A percentile compares a stretch with the other conserved stretches of the same genome.
Evolutionary conservation across 495 filamentous ascomycete genomes (phyloP).

Genomic region (Aspergillus wentii): DNA sequence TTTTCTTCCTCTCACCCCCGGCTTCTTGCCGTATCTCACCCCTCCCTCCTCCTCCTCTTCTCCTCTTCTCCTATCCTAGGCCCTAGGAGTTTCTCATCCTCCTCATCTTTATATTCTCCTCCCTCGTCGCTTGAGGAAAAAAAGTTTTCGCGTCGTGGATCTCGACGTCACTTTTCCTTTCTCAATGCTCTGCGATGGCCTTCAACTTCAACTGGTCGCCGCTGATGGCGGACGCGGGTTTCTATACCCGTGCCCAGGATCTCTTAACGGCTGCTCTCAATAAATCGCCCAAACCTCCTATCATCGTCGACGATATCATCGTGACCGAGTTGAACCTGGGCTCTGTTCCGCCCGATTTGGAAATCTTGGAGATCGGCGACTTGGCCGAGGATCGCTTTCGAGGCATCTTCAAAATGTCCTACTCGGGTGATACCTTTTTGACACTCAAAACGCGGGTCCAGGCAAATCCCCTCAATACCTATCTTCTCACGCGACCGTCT

Average conservation of each 20-base stretch:
- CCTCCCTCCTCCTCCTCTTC: neutral
- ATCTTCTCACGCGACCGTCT: slow-evolving; percentile 80
- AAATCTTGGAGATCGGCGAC: slow-evolving; percentile 96
- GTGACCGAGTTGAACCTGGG: slow-evolving; percentile 97
- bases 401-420: slow-evolving; percentile 98
- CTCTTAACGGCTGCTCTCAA: slow-evolving; percentile 93
- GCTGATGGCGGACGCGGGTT: slow-evolving; percentile 84
- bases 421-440: slow-evolving; percentile 89
- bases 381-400: slow-evolving; percentile 94
- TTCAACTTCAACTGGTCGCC: slow-evolving; percentile 99
- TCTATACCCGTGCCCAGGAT: slow-evolving; percentile 87
- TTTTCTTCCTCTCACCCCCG: neutral
- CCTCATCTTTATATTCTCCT: slow-evolving; percentile 5
- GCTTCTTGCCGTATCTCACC: slow-evolving; percentile 13
- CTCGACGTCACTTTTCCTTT: slow-evolving; percentile 4
- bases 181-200: slow-evolving; percentile 63
- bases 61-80: slow-evolving; percentile 7
- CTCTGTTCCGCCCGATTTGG: slow-evolving; percentile 83
- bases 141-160: too few species aligned
- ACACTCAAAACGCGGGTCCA: slow-evolving; percentile 93
- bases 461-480: slow-evolving; percentile 96
- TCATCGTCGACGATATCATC: slow-evolving; percentile 98
- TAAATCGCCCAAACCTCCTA: slow-evolving; percentile 96
- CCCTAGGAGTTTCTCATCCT: slow-evolving; percentile 9
- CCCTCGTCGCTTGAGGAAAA: slow-evolving; percentile 3